Evolutionary conservation across 179 eudicot genomes (phyloP).

Genomic region (Spinacia oleracea): DNA sequence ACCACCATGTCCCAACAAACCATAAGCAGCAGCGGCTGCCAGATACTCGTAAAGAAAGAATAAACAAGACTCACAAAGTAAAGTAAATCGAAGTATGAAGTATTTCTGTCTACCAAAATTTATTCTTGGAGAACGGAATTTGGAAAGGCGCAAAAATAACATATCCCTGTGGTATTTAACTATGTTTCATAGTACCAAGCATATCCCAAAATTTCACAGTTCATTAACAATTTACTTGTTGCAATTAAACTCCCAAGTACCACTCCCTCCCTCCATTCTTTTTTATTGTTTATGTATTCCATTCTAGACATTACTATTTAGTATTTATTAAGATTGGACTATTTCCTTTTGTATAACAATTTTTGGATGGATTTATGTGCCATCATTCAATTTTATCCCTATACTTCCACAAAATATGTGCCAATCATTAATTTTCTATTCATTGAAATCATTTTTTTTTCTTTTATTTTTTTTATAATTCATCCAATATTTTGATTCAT

Average conservation of each 20-base stretch:
- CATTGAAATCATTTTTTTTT: too few relatives aligned
- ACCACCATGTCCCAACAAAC: conserved; percentile 1
- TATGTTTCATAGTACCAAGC: neutral
- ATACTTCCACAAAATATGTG: too few relatives aligned
- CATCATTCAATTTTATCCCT: too few relatives aligned
- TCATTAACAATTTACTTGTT: neutral
- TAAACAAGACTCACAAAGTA: neutral
- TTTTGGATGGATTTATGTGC: too few relatives aligned
- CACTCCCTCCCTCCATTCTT: too few relatives aligned
- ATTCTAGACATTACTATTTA: too few relatives aligned
- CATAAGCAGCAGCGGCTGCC: conserved; percentile 2
- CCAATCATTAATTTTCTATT: too few relatives aligned
- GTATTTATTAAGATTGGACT: too few relatives aligned
- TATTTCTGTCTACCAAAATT: neutral
- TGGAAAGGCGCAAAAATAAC: neutral
- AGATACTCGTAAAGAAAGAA: neutral
- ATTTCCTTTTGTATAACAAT: too few relatives aligned
- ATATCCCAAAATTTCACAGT: neutral
- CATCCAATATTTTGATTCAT: too few relatives aligned
- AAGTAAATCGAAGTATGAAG: neutral
- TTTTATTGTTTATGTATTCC: too few relatives aligned
- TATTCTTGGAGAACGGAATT: neutral
- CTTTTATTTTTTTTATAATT: too few relatives aligned
- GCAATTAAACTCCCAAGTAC: neutral
- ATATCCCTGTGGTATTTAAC: neutral